phyloP scores from a whole-genome alignment of 257 asterid genomes.

The Lavandula angustifolia region DNA sequence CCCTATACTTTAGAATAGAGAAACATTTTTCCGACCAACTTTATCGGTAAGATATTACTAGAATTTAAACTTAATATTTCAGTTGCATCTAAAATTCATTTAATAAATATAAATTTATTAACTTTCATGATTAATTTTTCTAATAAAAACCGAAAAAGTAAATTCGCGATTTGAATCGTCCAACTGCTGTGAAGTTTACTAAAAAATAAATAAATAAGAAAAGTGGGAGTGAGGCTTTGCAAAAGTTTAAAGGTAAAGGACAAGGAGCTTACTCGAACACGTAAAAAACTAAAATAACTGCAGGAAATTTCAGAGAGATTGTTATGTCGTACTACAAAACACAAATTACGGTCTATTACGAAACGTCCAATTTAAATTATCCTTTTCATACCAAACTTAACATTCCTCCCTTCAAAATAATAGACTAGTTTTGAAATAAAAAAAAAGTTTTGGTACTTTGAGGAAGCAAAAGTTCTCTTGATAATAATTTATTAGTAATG shows the following conservation, averaged over 20 bases:
- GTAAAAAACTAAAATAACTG: constrained; percentile 9
- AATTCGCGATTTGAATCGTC: too few relatives aligned
- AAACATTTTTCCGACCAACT: too few relatives aligned
- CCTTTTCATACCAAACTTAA: background rate
- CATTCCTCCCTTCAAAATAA: background rate
- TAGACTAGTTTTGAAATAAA: background rate
- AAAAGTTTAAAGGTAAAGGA: constrained; percentile 30
- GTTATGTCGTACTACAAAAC: constrained; percentile 37
- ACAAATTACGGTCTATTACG: constrained; percentile 35
- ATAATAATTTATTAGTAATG: background rate
- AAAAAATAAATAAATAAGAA: too few relatives aligned
- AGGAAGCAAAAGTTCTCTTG: constrained; percentile 4
- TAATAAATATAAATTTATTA: too few relatives aligned
- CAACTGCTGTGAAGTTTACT: too few relatives aligned
- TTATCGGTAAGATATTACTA: too few relatives aligned
- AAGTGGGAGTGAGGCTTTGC: too few relatives aligned
- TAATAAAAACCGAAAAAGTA: too few relatives aligned
- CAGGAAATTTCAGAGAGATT: constrained; percentile 36
- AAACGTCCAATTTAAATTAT: constrained; percentile 31
- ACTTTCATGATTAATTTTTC: too few relatives aligned
- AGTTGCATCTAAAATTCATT: too few relatives aligned
- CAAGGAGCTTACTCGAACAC: constrained; percentile 11
- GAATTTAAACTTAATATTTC: too few relatives aligned
- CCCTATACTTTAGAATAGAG: too few relatives aligned
- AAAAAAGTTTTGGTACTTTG: constrained; percentile 20